A percentile compares a stretch with the other conserved stretches of the same genome.
Evolutionary conservation across 164 flowering plant genomes (phyloP).

Genomic region (Nelumbo lutea): DNA sequence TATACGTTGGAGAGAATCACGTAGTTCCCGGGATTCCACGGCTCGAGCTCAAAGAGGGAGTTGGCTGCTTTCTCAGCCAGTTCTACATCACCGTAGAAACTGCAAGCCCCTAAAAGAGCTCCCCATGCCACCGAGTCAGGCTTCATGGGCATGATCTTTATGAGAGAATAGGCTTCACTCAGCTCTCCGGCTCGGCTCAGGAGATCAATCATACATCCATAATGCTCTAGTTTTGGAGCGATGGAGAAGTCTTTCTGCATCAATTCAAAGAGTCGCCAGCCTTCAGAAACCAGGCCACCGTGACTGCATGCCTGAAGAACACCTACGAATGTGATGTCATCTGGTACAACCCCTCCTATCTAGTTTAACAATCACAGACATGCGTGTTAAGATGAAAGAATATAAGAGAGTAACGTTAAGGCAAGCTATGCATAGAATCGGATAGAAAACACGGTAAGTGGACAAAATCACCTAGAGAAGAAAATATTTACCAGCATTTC

Average conservation of each 20-base stretch:
- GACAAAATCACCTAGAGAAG: neutral
- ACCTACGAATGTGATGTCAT: constrained; percentile 80
- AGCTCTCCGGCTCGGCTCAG: constrained; percentile 72
- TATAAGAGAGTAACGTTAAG: neutral
- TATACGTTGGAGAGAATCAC: constrained; percentile 81
- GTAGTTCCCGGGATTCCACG: constrained; percentile 79
- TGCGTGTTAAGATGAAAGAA: neutral
- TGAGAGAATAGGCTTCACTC: constrained; percentile 54
- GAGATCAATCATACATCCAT: constrained; percentile 84
- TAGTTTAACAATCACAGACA: constrained; percentile 8
- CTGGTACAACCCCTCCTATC: constrained; percentile 50
- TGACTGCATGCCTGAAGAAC: constrained; percentile 76
- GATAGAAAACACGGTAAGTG: neutral
- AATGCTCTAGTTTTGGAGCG: constrained; percentile 74
- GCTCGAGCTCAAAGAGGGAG: constrained; percentile 65
- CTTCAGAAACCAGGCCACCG: constrained; percentile 58
- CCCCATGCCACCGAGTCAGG: constrained; percentile 91
- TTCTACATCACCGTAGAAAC: constrained; percentile 62
- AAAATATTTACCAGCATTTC: constrained; percentile 48
- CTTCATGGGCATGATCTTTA: constrained; percentile 63
- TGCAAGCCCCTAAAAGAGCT: constrained; percentile 71
- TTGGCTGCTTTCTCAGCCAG: constrained; percentile 67
- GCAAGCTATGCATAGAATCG: neutral
- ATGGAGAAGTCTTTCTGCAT: constrained; percentile 40
- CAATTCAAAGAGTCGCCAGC: constrained; percentile 42